Base-by-base conservation (phyloP, 208 protist species). In the Giardia duodenalis region DNA sequence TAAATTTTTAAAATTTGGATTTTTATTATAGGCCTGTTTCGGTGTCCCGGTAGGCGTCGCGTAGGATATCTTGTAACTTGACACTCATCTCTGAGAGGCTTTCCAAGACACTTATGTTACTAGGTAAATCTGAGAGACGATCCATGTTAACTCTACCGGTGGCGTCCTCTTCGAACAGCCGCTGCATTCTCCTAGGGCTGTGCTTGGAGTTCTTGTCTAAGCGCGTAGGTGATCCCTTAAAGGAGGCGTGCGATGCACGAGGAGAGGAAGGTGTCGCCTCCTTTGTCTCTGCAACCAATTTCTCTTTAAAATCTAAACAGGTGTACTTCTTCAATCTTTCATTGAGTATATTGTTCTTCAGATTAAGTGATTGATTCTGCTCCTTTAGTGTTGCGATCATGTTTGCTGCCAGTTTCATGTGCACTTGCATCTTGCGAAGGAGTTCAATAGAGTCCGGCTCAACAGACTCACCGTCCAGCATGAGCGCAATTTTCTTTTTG, bases 1-100 rank as follows among this genome's bases (percentile, higher is more conserved):
- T n/a, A 45, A 89, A 46, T 89, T 46, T 46, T 89, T 19, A 19
- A 46, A 46, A 19, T 89, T 46, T 89, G 86, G 42, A 89, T 89
- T 89, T 76, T 76, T 30, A 30, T 30, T 30, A 30, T 30, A 10
- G 57, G 19, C 30, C 57, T 39, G 57, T 39, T 10, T 30, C 57
- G 19, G 57, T 39, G 57, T n/a, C n/a, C 57, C 10, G 57, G 19
- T 30, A 10, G 19, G 57, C 57, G 57, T 76, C 30, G 57, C 30
- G 19, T 30, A 76, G 57, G 19, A 30, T 30, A 10, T 10, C 57
- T 30, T 76, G 57, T 30, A 76, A 39, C 57, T 76, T 76, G 19
- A 39, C 57, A 10, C 30, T 76, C 57, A 76, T 10, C 19, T 76
- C 57, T 10, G 19, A 39, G 57, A 76, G 19, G 57, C 30, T 30